Conservation (phyloP, 352 stramenopile genomes). For the Proteromonas lacertae region DNA sequence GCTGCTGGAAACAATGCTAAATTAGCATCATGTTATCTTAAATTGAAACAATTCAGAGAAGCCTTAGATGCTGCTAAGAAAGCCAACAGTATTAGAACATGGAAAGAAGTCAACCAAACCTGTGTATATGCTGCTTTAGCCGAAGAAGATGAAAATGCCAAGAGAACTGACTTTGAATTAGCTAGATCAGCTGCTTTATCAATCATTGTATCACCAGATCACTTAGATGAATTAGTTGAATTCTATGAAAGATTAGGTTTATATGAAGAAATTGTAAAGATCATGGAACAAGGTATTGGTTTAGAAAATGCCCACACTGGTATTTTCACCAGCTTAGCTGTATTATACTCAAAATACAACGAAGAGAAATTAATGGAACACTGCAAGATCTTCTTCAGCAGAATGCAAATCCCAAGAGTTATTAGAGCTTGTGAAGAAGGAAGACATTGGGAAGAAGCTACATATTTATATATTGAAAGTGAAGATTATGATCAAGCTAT, state of each 20-base stretch:
- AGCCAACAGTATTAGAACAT: constrained; percentile 93
- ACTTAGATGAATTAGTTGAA: constrained; percentile 92
- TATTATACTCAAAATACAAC: constrained; percentile 97
- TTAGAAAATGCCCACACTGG: constrained; percentile 89
- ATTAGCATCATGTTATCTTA: constrained; percentile 92
- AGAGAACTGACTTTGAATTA: constrained; percentile 87
- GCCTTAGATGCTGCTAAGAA: constrained; percentile 91
- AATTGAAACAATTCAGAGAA: constrained; percentile 90
- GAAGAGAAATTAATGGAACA: constrained; percentile 97
- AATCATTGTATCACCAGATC: constrained; percentile 97
- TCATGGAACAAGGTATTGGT: constrained; percentile 92
- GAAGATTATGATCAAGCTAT: constrained; percentile 94
- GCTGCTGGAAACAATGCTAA: constrained; percentile 99
- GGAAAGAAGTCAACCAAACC: constrained; percentile 89
- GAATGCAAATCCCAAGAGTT: constrained; percentile 93
- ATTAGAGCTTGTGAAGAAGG: constrained; percentile 85
- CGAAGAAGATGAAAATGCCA: constrained; percentile 50
- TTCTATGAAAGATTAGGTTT: constrained; percentile 91
- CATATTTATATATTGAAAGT: constrained; percentile 97
- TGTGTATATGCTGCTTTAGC: constrained; percentile 1
- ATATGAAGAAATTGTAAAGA: constrained; percentile 70
- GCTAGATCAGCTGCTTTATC: constrained; percentile 83
- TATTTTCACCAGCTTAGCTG: constrained; percentile 95
- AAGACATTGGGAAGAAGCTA: constrained; percentile 80
- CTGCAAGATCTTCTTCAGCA: constrained; percentile 96